Conservation (phyloP, 2,329 filamentous ascomycete species). For the Diaporthe sp. region DNA sequence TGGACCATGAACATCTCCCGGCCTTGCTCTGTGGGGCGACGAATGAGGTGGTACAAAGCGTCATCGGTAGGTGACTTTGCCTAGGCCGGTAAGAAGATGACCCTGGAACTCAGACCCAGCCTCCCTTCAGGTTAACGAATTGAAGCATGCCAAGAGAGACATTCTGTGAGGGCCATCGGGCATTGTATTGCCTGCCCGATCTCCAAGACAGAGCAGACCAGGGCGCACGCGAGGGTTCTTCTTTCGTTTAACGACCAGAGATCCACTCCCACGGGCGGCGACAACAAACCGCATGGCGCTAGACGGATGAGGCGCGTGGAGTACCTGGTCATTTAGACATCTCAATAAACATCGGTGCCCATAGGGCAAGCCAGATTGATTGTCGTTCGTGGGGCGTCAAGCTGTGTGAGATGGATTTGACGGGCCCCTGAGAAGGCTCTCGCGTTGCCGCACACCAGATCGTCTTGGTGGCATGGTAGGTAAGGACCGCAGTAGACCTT, state of each 20-base stretch:
- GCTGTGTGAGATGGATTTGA: not conserved
- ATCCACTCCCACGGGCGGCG: conserved; percentile 9
- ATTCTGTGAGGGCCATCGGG: conserved; percentile 21
- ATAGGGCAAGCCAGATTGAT: not conserved
- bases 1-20: conserved; percentile 20
- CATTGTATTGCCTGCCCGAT: conserved; percentile 28
- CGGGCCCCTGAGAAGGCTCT: not conserved
- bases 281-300: conserved; percentile 11
- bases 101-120: conserved; percentile 20
- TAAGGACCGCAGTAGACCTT: not conserved
- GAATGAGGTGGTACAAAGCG: conserved; percentile 37
- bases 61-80: conserved; percentile 31
- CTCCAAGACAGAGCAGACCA: conserved; percentile 20
- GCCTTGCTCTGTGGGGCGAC: conserved; percentile 32
- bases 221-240: not conserved
- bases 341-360: not conserved
- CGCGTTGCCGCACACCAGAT: not conserved
- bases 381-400: not conserved
- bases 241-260: not conserved
- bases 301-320: not conserved
- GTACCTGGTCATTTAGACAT: not conserved
- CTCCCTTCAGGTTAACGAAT: conserved; percentile 31
- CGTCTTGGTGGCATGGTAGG: not conserved
- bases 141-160: conserved; percentile 26
- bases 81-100: conserved; percentile 16